Conservation (phyloP, 2,329 filamentous ascomycete genomes). For the Pseudogymnoascus sp. region DNA sequence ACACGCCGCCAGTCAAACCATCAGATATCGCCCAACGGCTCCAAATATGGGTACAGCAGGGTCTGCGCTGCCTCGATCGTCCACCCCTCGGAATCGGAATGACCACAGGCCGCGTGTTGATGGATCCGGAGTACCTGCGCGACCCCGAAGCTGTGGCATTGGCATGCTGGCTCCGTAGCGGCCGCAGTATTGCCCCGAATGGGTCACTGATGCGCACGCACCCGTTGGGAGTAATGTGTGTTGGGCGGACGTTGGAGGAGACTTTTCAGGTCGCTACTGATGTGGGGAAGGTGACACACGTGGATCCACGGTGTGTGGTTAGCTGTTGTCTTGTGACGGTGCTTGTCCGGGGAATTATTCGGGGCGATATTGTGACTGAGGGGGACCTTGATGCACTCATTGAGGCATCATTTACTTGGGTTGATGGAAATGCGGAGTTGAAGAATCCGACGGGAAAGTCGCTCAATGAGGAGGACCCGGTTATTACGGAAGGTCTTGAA, state of each 20-base stretch:
- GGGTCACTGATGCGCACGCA: slow-evolving; percentile 46
- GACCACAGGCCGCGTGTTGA: slow-evolving; percentile 38
- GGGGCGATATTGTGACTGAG: slow-evolving; percentile 35
- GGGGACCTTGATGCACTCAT: slow-evolving; percentile 35
- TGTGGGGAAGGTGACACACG: slow-evolving; percentile 39
- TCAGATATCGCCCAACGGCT: slow-evolving; percentile 38
- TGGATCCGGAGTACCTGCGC: slow-evolving; percentile 30
- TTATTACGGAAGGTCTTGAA: slow-evolving; percentile 8
- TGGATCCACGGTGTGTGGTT: slow-evolving; percentile 42
- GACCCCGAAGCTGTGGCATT: slow-evolving; percentile 34
- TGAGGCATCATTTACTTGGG: slow-evolving; percentile 33
- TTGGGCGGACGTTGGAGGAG: slow-evolving; percentile 33
- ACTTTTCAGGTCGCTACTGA: slow-evolving; percentile 36
- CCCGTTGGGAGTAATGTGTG: slow-evolving; percentile 39
- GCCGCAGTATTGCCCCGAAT: slow-evolving; percentile 38
- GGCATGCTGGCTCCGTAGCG: slow-evolving; percentile 33
- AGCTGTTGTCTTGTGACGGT: slow-evolving; percentile 40
- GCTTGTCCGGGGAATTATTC: slow-evolving; percentile 37
- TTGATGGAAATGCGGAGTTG: slow-evolving; percentile 25
- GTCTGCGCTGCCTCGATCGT: slow-evolving; percentile 38
- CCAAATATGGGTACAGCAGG: slow-evolving; percentile 38
- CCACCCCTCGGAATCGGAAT: slow-evolving; percentile 40
- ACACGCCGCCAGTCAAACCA: slow-evolving; percentile 24
- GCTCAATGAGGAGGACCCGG: neutral
- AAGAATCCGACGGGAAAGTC: slow-evolving; percentile 4